phyloP scores from a whole-genome alignment of 306 rosid species.

The Cicer arietinum region DNA sequence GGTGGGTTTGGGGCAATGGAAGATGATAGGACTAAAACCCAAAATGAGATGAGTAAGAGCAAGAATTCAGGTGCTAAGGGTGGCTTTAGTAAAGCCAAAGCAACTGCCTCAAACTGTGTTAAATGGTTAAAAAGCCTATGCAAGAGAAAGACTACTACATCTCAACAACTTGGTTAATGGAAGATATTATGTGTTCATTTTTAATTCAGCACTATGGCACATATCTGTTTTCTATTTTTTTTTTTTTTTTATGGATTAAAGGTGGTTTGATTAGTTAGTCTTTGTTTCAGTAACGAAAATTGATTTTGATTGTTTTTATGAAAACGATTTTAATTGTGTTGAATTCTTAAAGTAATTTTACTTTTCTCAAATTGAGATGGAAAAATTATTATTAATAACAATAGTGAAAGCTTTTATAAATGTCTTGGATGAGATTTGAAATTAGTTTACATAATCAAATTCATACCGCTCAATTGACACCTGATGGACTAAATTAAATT shows the following conservation, averaged over 20 bases:
- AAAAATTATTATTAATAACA: no score
- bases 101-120: slow-evolving; percentile 64
- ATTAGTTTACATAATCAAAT: no score
- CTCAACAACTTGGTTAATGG: slow-evolving; percentile 45
- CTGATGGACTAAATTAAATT: no score
- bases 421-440: no score
- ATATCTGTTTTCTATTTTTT: slow-evolving; percentile 27
- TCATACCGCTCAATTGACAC: no score
- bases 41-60: slow-evolving; percentile 45
- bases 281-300: no score
- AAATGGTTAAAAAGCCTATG: slow-evolving; percentile 87
- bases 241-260: slow-evolving; percentile 10
- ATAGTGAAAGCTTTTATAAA: no score
- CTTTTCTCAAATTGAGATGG: no score
- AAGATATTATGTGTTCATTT: slow-evolving; percentile 6
- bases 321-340: no score
- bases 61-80: slow-evolving; percentile 62
- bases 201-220: slow-evolving; percentile 7
- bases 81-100: slow-evolving; percentile 62
- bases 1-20: slow-evolving; percentile 92
- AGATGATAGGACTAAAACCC: slow-evolving; percentile 55
- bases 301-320: no score
- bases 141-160: slow-evolving; percentile 55
- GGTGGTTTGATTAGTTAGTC: slow-evolving; percentile 29
- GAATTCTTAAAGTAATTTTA: no score